phyloP scores from a whole-genome alignment of 345 rosid species.

The Pseudoturritis turrita region DNA sequence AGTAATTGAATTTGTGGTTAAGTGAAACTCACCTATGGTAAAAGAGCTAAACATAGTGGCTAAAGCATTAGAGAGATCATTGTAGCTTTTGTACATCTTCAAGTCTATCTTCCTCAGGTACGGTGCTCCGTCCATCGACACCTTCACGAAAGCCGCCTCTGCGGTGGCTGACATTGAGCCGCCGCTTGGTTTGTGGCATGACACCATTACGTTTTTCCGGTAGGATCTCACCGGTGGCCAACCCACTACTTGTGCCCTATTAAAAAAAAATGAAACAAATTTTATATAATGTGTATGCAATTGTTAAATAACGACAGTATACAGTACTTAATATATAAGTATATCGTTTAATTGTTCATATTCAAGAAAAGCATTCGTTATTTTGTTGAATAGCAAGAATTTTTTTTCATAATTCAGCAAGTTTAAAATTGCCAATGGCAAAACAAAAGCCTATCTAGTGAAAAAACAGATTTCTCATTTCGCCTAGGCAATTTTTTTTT shows the following conservation, averaged over 20 bases:
- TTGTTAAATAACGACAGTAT: too few species aligned
- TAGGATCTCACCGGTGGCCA: slow-evolving; percentile 95
- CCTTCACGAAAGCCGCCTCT: slow-evolving; percentile 64
- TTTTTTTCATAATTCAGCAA: too few species aligned
- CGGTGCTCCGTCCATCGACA: slow-evolving; percentile 93
- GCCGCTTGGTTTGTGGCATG: slow-evolving; percentile 37
- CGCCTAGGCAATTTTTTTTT: too few species aligned
- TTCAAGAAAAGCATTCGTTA: too few species aligned
- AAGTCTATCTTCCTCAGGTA: slow-evolving; percentile 86
- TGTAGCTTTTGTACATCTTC: slow-evolving; percentile 63
- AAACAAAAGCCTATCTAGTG: too few species aligned
- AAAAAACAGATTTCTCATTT: too few species aligned
- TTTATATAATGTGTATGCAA: not conserved
- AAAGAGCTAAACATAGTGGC: slow-evolving; percentile 77
- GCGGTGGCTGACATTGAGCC: not conserved
- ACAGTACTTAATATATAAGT: too few species aligned
- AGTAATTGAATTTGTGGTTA: not conserved
- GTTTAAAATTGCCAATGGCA: too few species aligned
- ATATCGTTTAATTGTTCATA: too few species aligned
- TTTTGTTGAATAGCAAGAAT: too few species aligned
- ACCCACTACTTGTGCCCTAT: slow-evolving; percentile 82
- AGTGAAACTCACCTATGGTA: slow-evolving; percentile 46
- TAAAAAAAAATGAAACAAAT: not conserved
- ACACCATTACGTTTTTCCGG: slow-evolving; percentile 60
- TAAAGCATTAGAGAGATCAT: slow-evolving; percentile 63